Conservation (phyloP, 768 basidiomycete genomes). For the Mycena albidolilacea region DNA sequence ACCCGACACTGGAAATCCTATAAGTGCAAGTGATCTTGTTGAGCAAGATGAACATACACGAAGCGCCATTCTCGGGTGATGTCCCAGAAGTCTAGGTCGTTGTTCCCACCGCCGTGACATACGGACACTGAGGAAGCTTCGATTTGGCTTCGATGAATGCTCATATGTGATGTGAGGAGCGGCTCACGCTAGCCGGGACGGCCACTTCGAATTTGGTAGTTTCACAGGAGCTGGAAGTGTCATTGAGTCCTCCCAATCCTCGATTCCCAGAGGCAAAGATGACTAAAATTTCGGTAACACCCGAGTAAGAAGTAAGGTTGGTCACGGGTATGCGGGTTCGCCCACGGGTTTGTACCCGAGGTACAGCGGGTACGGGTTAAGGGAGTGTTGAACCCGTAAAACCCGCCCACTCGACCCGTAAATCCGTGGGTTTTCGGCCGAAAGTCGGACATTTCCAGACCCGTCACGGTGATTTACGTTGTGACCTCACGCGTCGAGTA, state of each 20-base stretch:
- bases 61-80: slow-evolving; percentile 14
- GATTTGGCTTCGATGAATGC: slow-evolving; percentile 1
- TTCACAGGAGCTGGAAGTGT: slow-evolving; percentile 12
- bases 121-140: slow-evolving; percentile 20
- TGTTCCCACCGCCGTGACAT: slow-evolving; percentile 14
- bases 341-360: too few relatives aligned
- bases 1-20: slow-evolving; percentile 7
- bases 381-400: too few relatives aligned
- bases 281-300: too few relatives aligned
- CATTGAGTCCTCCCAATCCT: slow-evolving; percentile 11
- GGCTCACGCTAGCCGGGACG: slow-evolving; percentile 17
- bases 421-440: too few relatives aligned
- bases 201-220: slow-evolving; percentile 11
- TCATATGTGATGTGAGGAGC: slow-evolving; percentile 12
- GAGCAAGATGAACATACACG: slow-evolving; percentile 12
- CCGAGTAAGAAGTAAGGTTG: too few relatives aligned
- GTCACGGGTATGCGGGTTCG: too few relatives aligned
- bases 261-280: slow-evolving; percentile 9
- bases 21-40: slow-evolving; percentile 11
- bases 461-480: too few relatives aligned
- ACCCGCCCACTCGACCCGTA: too few relatives aligned
- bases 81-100: slow-evolving; percentile 14
- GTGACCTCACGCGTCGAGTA: too few relatives aligned
- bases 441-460: too few relatives aligned
- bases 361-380: too few relatives aligned